phyloP scores from a whole-genome alignment of 805 yeast genomes.

The Candida hungchunana region DNA sequence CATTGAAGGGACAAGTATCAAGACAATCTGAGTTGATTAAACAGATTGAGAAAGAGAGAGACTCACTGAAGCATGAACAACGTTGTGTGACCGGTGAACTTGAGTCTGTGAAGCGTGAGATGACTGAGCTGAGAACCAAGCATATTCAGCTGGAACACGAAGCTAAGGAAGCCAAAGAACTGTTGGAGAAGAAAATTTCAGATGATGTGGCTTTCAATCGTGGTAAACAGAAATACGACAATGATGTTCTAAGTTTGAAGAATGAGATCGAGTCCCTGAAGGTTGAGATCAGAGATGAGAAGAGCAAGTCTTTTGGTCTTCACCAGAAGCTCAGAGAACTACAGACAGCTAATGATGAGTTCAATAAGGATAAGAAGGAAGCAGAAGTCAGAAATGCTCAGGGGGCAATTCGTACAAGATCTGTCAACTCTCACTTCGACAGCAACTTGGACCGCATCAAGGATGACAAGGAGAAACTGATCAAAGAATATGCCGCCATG shows the following conservation, averaged over 20 bases:
- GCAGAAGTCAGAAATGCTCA: slow-evolving; percentile 21
- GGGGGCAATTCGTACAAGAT: slow-evolving; percentile 24
- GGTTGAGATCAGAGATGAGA: slow-evolving; percentile 27
- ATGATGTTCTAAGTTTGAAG: slow-evolving; percentile 36
- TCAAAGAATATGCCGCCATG: slow-evolving; percentile 42
- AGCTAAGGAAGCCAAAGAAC: slow-evolving; percentile 36
- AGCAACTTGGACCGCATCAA: slow-evolving; percentile 21
- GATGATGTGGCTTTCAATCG: slow-evolving; percentile 40
- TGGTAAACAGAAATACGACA: slow-evolving; percentile 41
- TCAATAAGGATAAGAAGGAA: slow-evolving; percentile 22
- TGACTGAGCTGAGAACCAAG: slow-evolving; percentile 23
- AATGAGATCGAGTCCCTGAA: slow-evolving; percentile 18
- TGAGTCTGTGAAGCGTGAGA: slow-evolving; percentile 25
- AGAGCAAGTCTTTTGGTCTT: slow-evolving; percentile 27
- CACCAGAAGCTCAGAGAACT: slow-evolving; percentile 26
- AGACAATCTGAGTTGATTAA: slow-evolving; percentile 26
- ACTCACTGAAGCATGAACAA: slow-evolving; percentile 27
- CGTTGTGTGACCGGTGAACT: slow-evolving; percentile 26
- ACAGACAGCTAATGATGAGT: slow-evolving; percentile 32
- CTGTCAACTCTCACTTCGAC: slow-evolving; percentile 20
- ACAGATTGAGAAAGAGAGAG: slow-evolving; percentile 29
- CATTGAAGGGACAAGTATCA: slow-evolving; percentile 25
- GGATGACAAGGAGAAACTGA: slow-evolving; percentile 25
- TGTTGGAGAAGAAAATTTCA: slow-evolving; percentile 38
- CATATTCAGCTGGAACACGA: slow-evolving; percentile 42